Percentiles rank a stretch among this genome's conserved stretches.
These are phyloP conservation scores for Phytophthora macrochlamydospora DNA, from an alignment of 352 stramenopile species.

Conservation along the genomic window DNA sequence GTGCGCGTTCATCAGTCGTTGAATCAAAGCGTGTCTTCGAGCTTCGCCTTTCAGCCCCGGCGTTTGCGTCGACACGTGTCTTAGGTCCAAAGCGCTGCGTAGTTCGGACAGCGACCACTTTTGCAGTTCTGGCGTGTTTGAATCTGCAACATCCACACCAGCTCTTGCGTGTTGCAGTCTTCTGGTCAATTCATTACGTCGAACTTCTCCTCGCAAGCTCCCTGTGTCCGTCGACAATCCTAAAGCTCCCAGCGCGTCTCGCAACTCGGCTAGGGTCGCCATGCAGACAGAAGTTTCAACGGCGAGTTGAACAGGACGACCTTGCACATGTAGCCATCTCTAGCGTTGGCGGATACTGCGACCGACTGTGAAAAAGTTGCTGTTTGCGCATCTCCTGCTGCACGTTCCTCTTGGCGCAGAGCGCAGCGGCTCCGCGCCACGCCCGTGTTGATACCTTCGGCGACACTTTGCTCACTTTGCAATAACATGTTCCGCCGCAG, in stretches of 20 bases:
- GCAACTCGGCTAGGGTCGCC: conserved; percentile 32
- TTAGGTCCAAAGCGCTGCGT: conserved; percentile 38
- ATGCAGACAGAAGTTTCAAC: background rate
- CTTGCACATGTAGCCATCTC: too few relatives aligned
- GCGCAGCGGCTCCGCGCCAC: background rate
- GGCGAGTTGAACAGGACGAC: too few relatives aligned
- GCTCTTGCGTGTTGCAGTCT: conserved; percentile 22
- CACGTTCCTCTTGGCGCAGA: conserved; percentile 32
- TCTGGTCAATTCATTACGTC: conserved; percentile 36
- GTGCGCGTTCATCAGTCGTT: conserved; percentile 41
- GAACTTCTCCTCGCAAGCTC: conserved; percentile 37
- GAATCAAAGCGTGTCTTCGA: conserved; percentile 44
- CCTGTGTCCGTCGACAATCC: conserved; percentile 43
- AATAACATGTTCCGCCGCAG: conserved; percentile 51
- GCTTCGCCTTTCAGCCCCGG: conserved; percentile 51
- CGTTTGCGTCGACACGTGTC: conserved; percentile 42
- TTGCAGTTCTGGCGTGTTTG: background rate
- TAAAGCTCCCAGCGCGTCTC: conserved; percentile 36
- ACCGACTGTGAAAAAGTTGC: background rate
- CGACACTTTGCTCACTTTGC: conserved; percentile 1
- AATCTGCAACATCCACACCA: background rate
- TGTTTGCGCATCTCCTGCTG: conserved; percentile 4
- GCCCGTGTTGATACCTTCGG: background rate
- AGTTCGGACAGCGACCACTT: conserved; percentile 37
- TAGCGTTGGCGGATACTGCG: too few relatives aligned